Percentiles rank a stretch among this genome's conserved stretches.
These are phyloP conservation scores for Rhytidiadelphus loreus DNA, from an alignment of 225 moss, liverwort and hornwort species.

Conservation along the genomic window DNA sequence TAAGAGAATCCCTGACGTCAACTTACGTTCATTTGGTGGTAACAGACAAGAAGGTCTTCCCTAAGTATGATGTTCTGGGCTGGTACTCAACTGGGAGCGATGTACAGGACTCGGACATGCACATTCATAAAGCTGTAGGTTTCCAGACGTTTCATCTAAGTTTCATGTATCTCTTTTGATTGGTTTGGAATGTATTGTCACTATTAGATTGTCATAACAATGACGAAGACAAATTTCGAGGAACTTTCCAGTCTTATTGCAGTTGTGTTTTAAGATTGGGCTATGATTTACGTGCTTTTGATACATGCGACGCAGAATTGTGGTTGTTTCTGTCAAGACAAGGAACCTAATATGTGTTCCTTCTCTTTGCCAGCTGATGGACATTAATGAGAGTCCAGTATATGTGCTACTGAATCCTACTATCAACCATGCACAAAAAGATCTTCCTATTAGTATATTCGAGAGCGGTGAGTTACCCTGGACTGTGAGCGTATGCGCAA, in stretches of 20 bases:
- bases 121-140: slow-evolving; percentile 88
- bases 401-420: slow-evolving; percentile 85
- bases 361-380: slow-evolving; percentile 62
- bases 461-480: slow-evolving; percentile 72
- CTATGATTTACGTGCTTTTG: not conserved
- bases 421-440: slow-evolving; percentile 97
- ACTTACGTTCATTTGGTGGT: not conserved
- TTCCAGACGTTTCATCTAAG: not conserved
- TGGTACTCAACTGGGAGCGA: slow-evolving; percentile 98
- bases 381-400: slow-evolving; percentile 95
- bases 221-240: not conserved
- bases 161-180: not conserved
- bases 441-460: slow-evolving; percentile 86
- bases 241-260: not conserved
- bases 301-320: not conserved
- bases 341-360: slow-evolving; percentile 8
- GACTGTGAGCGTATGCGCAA: not conserved
- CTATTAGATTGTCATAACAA: not conserved
- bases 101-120: slow-evolving; percentile 96
- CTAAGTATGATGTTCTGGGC: slow-evolving; percentile 91
- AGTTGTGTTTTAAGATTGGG: not conserved
- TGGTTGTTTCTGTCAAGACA: not conserved
- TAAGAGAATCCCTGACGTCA: not conserved
- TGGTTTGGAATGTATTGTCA: not conserved
- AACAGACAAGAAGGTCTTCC: slow-evolving; percentile 98